Base-by-base conservation (phyloP, 2,329 filamentous ascomycete genomes). In the Oidium heveae region DNA sequence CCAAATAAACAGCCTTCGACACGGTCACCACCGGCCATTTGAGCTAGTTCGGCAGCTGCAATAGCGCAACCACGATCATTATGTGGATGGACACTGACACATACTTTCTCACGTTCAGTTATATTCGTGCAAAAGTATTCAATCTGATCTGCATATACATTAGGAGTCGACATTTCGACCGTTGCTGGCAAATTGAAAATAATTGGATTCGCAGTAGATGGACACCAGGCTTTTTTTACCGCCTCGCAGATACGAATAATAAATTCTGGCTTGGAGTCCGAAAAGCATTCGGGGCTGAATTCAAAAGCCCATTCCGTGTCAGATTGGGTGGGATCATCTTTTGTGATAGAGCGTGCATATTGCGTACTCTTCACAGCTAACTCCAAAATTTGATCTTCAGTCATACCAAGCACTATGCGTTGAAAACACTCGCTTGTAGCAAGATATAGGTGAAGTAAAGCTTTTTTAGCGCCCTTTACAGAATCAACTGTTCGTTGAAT, bases 121-220 rank as follows among this genome's bases (percentile, higher is more conserved):
- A 96, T 87, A 66, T 89, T 75, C 54, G 74, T 77, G 71, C 86
- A 94, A 69, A 98, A 98, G 70, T 86, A 94, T 67, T 98, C 91
- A 58, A 98, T 85, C 70, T 93, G 84, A 65, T 98, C 91, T 52
- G 91, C 91, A 66, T 91, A 98, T 51, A 95, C 77, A 66, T 98
- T 98, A 36, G 88, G 88, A 0, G 91, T 95, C 0, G 86, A 71
- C 80, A 95, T 81, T 70, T 98, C 91, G 37, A 96, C 89, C 0
- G 91, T 98, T 1, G 91, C 89, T 0, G 91, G 89, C 53, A 98
- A 74, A 71, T 96, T 96, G 74, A 98, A 91, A 66, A 98, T 94
- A 67, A 98, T 86, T 51, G 82, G 85, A 61, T 79, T 81, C 67
- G 86, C 78, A 41, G 72, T 78, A 0, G 77, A 79, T 0, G 91